Conservation (phyloP, 192 early-diverging fungal genomes). For the Chytriomyces hyalinus region DNA sequence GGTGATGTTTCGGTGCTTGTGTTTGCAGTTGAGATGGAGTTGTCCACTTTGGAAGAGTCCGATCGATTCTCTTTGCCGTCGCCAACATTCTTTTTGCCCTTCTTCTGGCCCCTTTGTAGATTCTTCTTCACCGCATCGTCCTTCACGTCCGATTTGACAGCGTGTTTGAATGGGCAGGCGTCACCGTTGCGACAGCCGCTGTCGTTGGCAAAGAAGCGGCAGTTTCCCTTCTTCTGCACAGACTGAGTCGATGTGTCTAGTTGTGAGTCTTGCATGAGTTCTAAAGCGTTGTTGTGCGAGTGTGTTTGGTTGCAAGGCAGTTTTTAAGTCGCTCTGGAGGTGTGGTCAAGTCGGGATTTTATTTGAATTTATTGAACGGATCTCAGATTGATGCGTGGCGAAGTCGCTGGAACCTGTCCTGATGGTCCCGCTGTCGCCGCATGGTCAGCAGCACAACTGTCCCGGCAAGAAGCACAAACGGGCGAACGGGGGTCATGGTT, state of each 20-base stretch:
- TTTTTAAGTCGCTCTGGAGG: not conserved
- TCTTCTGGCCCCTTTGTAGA: slow-evolving; percentile 2
- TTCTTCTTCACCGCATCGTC: not conserved
- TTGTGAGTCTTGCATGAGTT: not conserved
- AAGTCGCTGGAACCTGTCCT: not conserved
- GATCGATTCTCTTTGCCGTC: not conserved
- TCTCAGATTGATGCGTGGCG: not conserved
- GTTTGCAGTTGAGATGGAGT: not conserved
- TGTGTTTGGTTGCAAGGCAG: not conserved
- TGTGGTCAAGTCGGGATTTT: not conserved
- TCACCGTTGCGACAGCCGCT: slow-evolving; percentile 22
- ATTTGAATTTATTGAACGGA: not conserved
- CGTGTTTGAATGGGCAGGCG: slow-evolving; percentile 14
- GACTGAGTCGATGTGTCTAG: not conserved
- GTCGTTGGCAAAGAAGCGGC: slow-evolving; percentile 22
- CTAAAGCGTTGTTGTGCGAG: not conserved
- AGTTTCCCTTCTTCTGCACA: not conserved
- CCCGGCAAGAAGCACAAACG: not conserved
- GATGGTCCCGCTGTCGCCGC: not conserved
- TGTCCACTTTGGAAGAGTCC: not conserved
- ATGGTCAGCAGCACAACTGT: not conserved
- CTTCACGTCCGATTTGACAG: not conserved
- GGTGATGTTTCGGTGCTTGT: not conserved
- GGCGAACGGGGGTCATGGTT: not conserved
- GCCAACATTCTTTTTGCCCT: not conserved